Base-by-base conservation (phyloP, 257 asterid genomes). In the Nicotiana tabacum region DNA sequence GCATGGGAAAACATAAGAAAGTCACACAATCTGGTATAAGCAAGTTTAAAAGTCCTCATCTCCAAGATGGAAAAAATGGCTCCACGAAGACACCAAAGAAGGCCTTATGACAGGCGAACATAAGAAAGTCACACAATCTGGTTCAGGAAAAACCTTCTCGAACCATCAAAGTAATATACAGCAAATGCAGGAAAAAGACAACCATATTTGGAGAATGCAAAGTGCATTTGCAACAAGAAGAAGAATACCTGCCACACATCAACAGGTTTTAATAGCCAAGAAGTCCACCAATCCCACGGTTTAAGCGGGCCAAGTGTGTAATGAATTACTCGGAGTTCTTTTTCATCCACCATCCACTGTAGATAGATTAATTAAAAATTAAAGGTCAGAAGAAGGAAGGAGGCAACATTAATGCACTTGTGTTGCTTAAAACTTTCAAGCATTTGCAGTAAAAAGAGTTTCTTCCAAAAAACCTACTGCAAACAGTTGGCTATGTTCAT, bases 281-380 rank as follows among this genome's bases (percentile, higher is more conserved):
- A 92, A 61, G 99, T 94, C 99, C 99, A 96, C 99, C 99, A 96
- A 87, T 96, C 99, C 99, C 99, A 96, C 16, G 99, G 99, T 87
- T 94, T 96, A 77, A 96, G 99, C 35, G 99, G 98, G 81, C 99
- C 99, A 83, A 96, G 99, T 1, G 99, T 96, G 90, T 96, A 96
- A 88, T 96, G 99, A 84, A 96, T 96, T 86, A 96, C 95, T 60
- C 90, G 91, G n/a, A 96, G 98, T 88, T 96, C 92, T 83, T 93
- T 91, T 87, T 92, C 98, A 56, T 90, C 93, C 85, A 96, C 98
- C 99, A 96, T 96, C 99, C 99, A 96, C 99, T 96, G 91, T 81
- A 89, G 70, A 85, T 61, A 84, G 78, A 62, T 83, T 69, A 51
- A 15, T 77, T 83, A 48, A 79, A 35, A 65, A 57, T 53, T 43